Evolutionary conservation across 768 basidiomycete species (phyloP), one percentile per base, ranked within the genome.

Genomic region (Pisolithus tinctorius): DNA sequence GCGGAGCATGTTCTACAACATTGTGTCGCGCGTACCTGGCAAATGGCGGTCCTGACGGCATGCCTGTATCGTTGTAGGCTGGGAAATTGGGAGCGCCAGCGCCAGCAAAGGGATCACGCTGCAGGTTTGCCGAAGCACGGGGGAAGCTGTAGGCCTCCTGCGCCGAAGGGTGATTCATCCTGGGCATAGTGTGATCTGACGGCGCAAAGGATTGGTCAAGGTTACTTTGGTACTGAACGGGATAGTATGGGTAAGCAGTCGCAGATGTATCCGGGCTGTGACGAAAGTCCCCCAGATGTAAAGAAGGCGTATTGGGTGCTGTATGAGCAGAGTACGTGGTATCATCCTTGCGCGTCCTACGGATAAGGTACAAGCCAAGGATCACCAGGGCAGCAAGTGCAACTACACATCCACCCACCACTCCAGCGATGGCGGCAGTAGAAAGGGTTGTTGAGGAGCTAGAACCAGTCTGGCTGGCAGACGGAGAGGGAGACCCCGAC

Each of bases 301-400:
- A 20, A 20, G 20, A 20, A 20, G 61, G 69, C 25, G 69, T 63
- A 20, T 62, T 58, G 13, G 66, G 59, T 41, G 54, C 44, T 10
- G 57, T 54, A 43, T 58, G 58, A 17, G 61, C 48, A 51, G 56
- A 69, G 58, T 76, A 62, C 57, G 66, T 50, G 38, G 54, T 52
- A 29, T 20, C 20, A 20, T 20, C 20, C 20, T 20, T 20, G 20
- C 20, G 20, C 20, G 20, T 20, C 20, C 20, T 51, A 55, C 59
- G 69, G 16, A 83, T 56, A 67, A 72, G 80, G 62, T 79, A 83
- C 7, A 80, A 60, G 8, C 70, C 76, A 16, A 85, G 65, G 2
- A 76, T 74, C 26, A 79, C 66, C 25, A 76, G 60, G n/a, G 73
- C 73, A n/a, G 79, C 75, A 16, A 82, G 58, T 51, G 79, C 80